Evolutionary conservation across 768 basidiomycete genomes (phyloP).

Genomic region (Podaxis carcinomalis): DNA sequence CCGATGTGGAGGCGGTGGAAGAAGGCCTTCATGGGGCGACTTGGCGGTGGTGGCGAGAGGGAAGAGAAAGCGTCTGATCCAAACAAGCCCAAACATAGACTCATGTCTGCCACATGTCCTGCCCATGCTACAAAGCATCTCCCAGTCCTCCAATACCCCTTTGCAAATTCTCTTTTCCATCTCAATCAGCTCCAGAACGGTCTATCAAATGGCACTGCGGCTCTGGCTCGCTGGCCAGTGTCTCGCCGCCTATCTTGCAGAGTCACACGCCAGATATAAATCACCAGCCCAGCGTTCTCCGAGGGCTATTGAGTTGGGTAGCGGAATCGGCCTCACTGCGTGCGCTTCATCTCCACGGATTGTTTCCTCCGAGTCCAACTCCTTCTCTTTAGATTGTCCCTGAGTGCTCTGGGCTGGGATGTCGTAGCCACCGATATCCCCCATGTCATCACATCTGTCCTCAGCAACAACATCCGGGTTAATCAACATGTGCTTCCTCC

Average conservation of each 20-base stretch:
- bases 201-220: conserved; percentile 67
- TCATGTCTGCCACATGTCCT: conserved; percentile 29
- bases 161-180: conserved; percentile 30
- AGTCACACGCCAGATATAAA: conserved; percentile 25
- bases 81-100: conserved; percentile 29
- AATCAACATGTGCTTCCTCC: conserved; percentile 35
- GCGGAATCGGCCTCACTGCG: conserved; percentile 78
- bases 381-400: conserved; percentile 44
- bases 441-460: conserved; percentile 59
- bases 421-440: conserved; percentile 74
- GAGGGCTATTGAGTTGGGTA: conserved; percentile 72
- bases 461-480: conserved; percentile 53
- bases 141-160: conserved; percentile 41
- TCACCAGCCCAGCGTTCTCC: conserved; percentile 16
- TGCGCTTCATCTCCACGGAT: conserved; percentile 29
- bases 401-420: conserved; percentile 68
- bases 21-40: conserved; percentile 76
- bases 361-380: conserved; percentile 1
- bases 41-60: conserved; percentile 7
- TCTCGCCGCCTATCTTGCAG: conserved; percentile 57
- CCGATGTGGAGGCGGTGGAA: conserved; percentile 72
- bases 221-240: conserved; percentile 85
- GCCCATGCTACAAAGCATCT: conserved; percentile 67
- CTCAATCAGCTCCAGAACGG: conserved; percentile 61
- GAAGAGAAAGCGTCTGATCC: conserved; percentile 14